Evolutionary conservation across 805 yeast genomes (phyloP), one percentile per base, ranked within the genome.

Genomic region (Kazachstania psychrophila): DNA sequence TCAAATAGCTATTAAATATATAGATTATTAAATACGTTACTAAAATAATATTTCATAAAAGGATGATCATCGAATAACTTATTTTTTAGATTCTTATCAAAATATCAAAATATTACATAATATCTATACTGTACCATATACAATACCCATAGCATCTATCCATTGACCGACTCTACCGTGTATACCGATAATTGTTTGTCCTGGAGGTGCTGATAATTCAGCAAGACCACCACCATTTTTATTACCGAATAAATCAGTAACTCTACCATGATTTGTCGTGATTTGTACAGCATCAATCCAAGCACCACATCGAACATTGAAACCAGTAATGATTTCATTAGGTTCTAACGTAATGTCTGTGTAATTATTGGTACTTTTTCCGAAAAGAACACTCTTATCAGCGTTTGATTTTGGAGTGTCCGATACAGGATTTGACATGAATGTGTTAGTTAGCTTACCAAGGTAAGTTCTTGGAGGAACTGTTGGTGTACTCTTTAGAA

Each of bases 271-370:
- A 39, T 62, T 64, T 2, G 94, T 82, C 14, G 76, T 66, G 23
- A 92, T 62, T 52, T 83, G 92, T 16, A 85, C 63, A 1, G 80
- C 95, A 64, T 92, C 97, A 5, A 92, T 66, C 96, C 97, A 92
- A 2, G 69, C 76, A 9, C 97, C 97, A 28, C 75, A 66, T 45
- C 94, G 68, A 31, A 86, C 61, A 29, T 70, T 66, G 37, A 88
- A 62, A 18, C 79, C 80, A 3, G 66, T 55, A 6, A 89, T 62
- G 8, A 45, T 40, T 52, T 89, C 95, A 32, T 76, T 83, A 0
- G 55, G 56, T 3, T 63, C 62, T n/a, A 87, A 48, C 1, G 52
- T 54, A 40, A 79, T 70, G 41, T 79, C 87, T 0, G 77, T 51
- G 43, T 67, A 77, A 40, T 72, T 65, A 8, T 46, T 45, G 5